Conservation (phyloP, 345 rosid genomes). For the Aethionema arabicum region DNA sequence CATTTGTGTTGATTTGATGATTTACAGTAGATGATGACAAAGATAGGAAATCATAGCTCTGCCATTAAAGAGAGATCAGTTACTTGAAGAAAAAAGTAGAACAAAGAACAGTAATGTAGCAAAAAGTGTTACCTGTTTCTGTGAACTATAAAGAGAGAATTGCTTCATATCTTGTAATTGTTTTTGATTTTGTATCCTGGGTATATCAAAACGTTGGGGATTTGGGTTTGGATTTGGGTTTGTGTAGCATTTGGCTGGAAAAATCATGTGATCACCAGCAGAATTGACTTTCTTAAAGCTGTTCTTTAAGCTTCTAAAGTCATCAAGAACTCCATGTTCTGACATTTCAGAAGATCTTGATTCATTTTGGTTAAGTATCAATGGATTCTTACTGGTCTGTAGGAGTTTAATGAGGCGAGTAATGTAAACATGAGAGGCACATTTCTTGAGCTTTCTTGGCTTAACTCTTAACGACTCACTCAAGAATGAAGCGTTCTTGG, state of each 20-base stretch:
- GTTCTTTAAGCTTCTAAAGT: slow-evolving; percentile 25
- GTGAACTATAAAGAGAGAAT: slow-evolving; percentile 28
- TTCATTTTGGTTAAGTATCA: slow-evolving; percentile 28
- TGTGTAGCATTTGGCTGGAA: slow-evolving; percentile 12
- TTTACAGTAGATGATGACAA: slow-evolving; percentile 48
- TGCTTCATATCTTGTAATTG: slow-evolving; percentile 22
- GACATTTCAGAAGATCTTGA: slow-evolving; percentile 39
- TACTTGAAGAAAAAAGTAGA: background rate
- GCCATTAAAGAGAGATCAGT: slow-evolving; percentile 15
- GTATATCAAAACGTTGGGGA: slow-evolving; percentile 10
- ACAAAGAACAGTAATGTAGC: slow-evolving; percentile 10
- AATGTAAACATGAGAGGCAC: slow-evolving; percentile 66
- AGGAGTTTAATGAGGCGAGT: slow-evolving; percentile 53
- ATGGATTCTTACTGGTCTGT: slow-evolving; percentile 41
- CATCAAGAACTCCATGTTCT: slow-evolving; percentile 38
- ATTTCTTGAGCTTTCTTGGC: slow-evolving; percentile 55
- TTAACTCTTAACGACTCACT: slow-evolving; percentile 37
- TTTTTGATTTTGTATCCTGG: slow-evolving; percentile 24
- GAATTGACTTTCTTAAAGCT: slow-evolving; percentile 28
- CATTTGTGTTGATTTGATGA: slow-evolving; percentile 29
- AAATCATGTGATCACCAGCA: background rate
- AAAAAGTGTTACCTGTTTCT: slow-evolving; percentile 51
- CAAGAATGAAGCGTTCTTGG: slow-evolving; percentile 36
- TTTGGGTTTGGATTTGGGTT: slow-evolving; percentile 10
- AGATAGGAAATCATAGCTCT: slow-evolving; percentile 70